Evolutionary conservation across 228 moss, liverwort and hornwort species (phyloP).

Genomic region (Sphagnum magellanicum): DNA sequence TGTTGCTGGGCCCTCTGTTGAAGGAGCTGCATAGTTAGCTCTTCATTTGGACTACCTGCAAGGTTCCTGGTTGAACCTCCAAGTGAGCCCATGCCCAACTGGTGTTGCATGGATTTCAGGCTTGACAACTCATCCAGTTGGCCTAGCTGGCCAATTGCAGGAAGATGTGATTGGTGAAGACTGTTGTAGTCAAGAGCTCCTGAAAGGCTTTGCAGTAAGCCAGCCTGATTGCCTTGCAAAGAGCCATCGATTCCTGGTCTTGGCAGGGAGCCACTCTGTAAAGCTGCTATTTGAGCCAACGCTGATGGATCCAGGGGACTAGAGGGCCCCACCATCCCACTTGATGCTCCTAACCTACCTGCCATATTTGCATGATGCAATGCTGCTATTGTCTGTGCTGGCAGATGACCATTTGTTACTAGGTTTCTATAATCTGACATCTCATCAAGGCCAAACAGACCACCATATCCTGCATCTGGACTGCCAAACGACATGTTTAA

Average conservation of each 20-base stretch:
- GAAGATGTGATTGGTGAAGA: conserved; percentile 41
- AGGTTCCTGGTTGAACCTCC: conserved; percentile 29
- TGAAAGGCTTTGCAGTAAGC: conserved; percentile 27
- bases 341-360: conserved; percentile 44
- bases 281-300: conserved; percentile 20
- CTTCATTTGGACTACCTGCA: conserved; percentile 24
- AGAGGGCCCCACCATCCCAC: conserved; percentile 33
- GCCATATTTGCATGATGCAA: conserved; percentile 28
- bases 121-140: conserved; percentile 32
- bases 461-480: conserved; percentile 33
- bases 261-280: conserved; percentile 24
- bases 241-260: conserved; percentile 31
- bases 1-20: conserved; percentile 27
- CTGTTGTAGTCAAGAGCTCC: conserved; percentile 42
- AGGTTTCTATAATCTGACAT: conserved; percentile 31
- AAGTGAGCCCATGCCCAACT: conserved; percentile 41
- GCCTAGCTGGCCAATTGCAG: conserved; percentile 27
- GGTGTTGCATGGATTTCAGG: conserved; percentile 45
- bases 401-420: conserved; percentile 28
- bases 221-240: conserved; percentile 15
- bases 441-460: conserved; percentile 30
- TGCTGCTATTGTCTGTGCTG: conserved; percentile 40
- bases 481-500: conserved; percentile 49
- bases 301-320: conserved; percentile 39
- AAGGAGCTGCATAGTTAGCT: conserved; percentile 35